Percentiles rank a stretch among this genome's conserved stretches.
Conservation (phyloP, 768 basidiomycete genomes). For the Agaricus sinodeliciosus region DNA sequence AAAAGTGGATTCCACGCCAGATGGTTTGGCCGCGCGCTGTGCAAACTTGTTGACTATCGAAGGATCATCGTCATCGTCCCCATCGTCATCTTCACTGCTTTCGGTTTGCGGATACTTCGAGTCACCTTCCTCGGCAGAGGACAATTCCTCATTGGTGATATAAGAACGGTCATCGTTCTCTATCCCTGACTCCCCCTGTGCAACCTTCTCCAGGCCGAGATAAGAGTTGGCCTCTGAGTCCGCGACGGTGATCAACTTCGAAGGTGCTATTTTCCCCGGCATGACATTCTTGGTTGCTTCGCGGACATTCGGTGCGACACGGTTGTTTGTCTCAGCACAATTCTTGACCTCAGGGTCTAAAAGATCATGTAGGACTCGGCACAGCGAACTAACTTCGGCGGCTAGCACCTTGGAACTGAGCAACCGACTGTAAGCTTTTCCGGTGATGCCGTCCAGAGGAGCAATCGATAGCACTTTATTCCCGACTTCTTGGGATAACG, state of each 20-base stretch:
- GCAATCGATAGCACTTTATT: conserved; percentile 25
- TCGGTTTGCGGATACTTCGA: conserved; percentile 20
- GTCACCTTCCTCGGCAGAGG: conserved; percentile 25
- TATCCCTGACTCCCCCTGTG: conserved; percentile 31
- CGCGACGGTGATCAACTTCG: conserved; percentile 9
- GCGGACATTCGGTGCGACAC: conserved; percentile 10
- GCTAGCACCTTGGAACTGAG: conserved; percentile 75
- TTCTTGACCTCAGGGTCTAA: conserved; percentile 20
- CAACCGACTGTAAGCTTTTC: conserved; percentile 65
- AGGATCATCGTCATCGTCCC: conserved; percentile 14
- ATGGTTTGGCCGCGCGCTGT: background rate
- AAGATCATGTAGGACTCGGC: conserved; percentile 43
- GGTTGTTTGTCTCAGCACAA: conserved; percentile 10
- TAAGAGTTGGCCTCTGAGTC: conserved; percentile 14
- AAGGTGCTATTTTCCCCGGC: background rate
- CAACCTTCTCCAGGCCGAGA: conserved; percentile 14
- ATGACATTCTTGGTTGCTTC: background rate
- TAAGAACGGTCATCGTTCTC: conserved; percentile 22
- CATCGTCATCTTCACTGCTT: conserved; percentile 6
- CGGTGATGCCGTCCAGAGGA: conserved; percentile 34
- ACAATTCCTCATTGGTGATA: conserved; percentile 47
- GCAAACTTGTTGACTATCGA: conserved; percentile 3
- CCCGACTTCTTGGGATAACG: conserved; percentile 39
- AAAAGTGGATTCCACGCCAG: conserved; percentile 39
- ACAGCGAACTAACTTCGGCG: conserved; percentile 41